These are phyloP conservation scores for Collariella sp. DNA, from an alignment of 495 filamentous ascomycete genomes.

Conservation along the genomic window DNA sequence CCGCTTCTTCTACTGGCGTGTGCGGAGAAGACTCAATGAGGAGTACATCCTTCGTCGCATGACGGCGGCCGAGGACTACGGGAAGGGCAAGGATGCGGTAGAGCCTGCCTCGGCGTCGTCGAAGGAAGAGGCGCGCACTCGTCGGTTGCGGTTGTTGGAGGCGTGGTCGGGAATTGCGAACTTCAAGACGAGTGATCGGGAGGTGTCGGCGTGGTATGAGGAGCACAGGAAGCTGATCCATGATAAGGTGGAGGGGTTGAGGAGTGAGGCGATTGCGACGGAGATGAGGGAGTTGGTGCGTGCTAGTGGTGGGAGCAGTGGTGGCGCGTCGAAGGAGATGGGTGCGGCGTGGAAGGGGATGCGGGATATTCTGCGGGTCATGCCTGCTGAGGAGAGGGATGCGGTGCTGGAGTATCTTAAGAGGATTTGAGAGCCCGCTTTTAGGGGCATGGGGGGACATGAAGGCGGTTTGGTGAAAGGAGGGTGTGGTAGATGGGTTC, in stretches of 20 bases:
- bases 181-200: conserved; percentile 67
- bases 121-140: conserved; percentile 40
- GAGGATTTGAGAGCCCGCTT: conserved; percentile 23
- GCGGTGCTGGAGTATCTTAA: conserved; percentile 66
- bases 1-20: conserved; percentile 99
- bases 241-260: conserved; percentile 69
- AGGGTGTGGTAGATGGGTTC: not conserved
- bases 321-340: conserved; percentile 30
- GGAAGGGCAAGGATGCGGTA: conserved; percentile 18
- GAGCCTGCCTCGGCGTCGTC: conserved; percentile 36
- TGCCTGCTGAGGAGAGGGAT: conserved; percentile 83
- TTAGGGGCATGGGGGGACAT: not conserved
- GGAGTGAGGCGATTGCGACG: conserved; percentile 63
- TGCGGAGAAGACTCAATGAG: conserved; percentile 91
- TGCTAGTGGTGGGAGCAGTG: conserved; percentile 38
- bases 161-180: conserved; percentile 68
- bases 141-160: conserved; percentile 59
- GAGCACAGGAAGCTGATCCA: conserved; percentile 78
- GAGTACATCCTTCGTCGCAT: conserved; percentile 91
- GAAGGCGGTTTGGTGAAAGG: no score
- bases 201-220: conserved; percentile 94
- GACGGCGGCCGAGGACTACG: conserved; percentile 40
- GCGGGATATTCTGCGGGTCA: conserved; percentile 70
- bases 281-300: conserved; percentile 75
- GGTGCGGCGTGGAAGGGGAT: conserved; percentile 80